Conservation (phyloP, 2,329 filamentous ascomycete species). For the Pseudopyrenochaeta lycopersici region DNA sequence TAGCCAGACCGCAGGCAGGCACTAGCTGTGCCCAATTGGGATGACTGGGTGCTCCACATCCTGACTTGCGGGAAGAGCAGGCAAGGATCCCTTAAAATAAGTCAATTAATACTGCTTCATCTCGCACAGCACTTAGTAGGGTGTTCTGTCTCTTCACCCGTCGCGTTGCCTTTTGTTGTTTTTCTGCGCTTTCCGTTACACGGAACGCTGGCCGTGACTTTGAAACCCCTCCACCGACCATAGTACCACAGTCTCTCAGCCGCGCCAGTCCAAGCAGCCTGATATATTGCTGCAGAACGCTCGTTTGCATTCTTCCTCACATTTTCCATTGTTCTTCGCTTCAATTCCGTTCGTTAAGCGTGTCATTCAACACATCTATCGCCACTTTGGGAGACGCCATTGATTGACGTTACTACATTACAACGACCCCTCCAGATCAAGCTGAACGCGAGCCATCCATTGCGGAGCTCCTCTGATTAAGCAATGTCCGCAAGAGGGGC, state of each 20-base stretch:
- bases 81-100: constrained; percentile 36
- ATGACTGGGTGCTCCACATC: constrained; percentile 33
- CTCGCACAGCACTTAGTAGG: constrained; percentile 21
- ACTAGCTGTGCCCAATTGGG: constrained; percentile 27
- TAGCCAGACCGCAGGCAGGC: constrained; percentile 31
- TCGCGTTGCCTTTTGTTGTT: constrained; percentile 10
- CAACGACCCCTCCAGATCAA: neutral
- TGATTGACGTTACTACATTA: neutral
- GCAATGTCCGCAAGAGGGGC: constrained; percentile 53
- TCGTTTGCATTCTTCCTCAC: neutral
- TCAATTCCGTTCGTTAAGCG: neutral
- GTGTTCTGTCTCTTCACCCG: constrained; percentile 17
- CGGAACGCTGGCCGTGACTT: constrained; percentile 3
- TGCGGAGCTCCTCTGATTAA: neutral
- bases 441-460: neutral
- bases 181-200: constrained; percentile 4
- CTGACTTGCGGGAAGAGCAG: constrained; percentile 34
- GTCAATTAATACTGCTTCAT: constrained; percentile 37
- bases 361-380: neutral
- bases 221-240: constrained; percentile 9
- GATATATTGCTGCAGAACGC: constrained; percentile 1
- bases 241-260: constrained; percentile 22
- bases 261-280: constrained; percentile 17
- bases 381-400: neutral
- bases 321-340: constrained; percentile 1